Percentiles rank a stretch among this genome's conserved stretches.
These are phyloP conservation scores for maize (Zea mays) DNA, from an alignment of 176 grass and related monocot species.

Conservation along the genomic window DNA sequence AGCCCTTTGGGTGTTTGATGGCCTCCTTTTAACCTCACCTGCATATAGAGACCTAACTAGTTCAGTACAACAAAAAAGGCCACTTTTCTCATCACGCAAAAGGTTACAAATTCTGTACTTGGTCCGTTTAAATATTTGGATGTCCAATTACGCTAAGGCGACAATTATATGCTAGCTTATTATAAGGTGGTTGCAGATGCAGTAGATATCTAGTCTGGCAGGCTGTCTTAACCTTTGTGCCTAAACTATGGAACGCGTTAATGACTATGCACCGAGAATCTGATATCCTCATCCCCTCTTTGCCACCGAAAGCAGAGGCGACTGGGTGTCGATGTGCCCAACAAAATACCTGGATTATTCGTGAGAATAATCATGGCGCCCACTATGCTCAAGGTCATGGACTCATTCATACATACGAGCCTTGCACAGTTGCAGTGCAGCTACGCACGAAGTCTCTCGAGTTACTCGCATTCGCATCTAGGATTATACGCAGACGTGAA, in stretches of 20 bases:
- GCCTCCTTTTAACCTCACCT: constrained; percentile 69
- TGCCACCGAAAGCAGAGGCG: constrained; percentile 50
- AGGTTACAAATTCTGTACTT: background rate
- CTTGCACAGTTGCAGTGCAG: background rate
- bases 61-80: background rate
- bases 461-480: too few species aligned
- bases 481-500: background rate
- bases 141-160: background rate
- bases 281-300: constrained; percentile 8
- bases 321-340: constrained; percentile 11
- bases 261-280: constrained; percentile 27
- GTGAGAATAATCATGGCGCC: constrained; percentile 5
- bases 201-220: constrained; percentile 2
- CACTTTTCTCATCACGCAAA: background rate
- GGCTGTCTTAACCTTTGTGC: constrained; percentile 18
- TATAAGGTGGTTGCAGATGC: background rate
- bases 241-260: constrained; percentile 13
- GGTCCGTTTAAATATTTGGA: background rate
- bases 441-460: background rate
- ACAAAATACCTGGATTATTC: constrained; percentile 47
- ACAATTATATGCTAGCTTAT: background rate
- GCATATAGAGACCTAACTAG: background rate
- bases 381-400: background rate
- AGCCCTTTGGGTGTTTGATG: constrained; percentile 53
- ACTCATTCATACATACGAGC: background rate